Evolutionary conservation across 73 alveolate genomes (phyloP).

Genomic region (Loxodes magnus): DNA sequence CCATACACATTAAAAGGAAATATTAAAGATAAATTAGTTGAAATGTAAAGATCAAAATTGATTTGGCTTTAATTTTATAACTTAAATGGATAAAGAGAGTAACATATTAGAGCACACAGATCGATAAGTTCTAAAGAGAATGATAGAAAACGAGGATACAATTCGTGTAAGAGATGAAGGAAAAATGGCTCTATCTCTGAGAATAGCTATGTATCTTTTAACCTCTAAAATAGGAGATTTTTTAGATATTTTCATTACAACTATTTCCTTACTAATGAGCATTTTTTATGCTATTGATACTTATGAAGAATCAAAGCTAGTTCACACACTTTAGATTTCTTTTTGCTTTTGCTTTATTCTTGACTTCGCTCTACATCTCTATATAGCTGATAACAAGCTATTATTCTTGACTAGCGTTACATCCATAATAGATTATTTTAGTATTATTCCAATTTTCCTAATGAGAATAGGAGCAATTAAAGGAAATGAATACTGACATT

Average conservation of each 20-base stretch:
- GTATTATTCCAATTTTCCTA: conserved; percentile 48
- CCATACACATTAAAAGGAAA: too few relatives aligned
- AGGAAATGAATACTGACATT: conserved; percentile 13
- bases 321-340: conserved; percentile 6
- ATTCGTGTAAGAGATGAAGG: too few relatives aligned
- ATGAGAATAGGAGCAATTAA: conserved; percentile 27
- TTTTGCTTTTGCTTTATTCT: conserved; percentile 12
- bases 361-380: conserved; percentile 36
- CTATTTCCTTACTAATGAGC: conserved; percentile 2
- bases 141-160: too few relatives aligned
- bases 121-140: too few relatives aligned
- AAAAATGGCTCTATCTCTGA: too few relatives aligned
- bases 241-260: neutral
- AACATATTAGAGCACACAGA: too few relatives aligned
- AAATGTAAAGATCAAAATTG: too few relatives aligned
- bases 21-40: too few relatives aligned
- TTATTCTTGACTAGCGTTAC: conserved; percentile 20
- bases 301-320: neutral
- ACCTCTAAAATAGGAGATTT: neutral
- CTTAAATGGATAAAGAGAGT: too few relatives aligned
- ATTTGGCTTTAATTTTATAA: too few relatives aligned
- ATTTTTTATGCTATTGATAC: conserved; percentile 11
- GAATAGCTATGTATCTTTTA: too few relatives aligned
- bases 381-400: conserved; percentile 40
- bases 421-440: conserved; percentile 28